Conservation (phyloP, 2,329 filamentous ascomycete species). For the Juglanconis sp. region DNA sequence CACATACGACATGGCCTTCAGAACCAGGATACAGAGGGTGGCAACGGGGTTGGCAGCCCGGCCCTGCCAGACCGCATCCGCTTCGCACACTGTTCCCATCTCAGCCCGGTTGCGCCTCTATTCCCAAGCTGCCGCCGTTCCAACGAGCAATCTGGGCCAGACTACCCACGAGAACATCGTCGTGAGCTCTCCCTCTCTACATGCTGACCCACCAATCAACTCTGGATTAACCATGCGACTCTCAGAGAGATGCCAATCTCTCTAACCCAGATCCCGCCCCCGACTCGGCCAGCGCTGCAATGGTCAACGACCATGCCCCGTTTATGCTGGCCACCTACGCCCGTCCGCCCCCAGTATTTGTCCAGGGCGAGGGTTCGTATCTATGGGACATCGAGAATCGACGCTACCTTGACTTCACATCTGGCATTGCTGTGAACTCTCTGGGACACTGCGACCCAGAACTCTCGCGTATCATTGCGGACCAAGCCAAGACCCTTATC, state of each 20-base stretch:
- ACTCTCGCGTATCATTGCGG: constrained; percentile 68
- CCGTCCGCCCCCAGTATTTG: constrained; percentile 84
- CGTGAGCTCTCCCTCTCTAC: constrained; percentile 24
- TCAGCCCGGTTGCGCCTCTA: constrained; percentile 23
- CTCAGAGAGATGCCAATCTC: constrained; percentile 32
- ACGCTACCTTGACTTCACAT: constrained; percentile 90
- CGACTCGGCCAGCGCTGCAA: constrained; percentile 70
- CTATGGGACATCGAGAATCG: constrained; percentile 88
- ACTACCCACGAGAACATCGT: constrained; percentile 31
- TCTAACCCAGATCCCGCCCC: constrained; percentile 70
- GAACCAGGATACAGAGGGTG: constrained; percentile 9
- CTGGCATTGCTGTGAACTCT: constrained; percentile 92
- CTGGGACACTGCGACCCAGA: constrained; percentile 86
- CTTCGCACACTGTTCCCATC: not conserved
- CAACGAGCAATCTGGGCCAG: constrained; percentile 34
- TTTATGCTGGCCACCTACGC: constrained; percentile 97
- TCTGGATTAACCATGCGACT: not conserved
- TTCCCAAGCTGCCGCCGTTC: constrained; percentile 33
- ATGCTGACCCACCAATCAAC: not conserved
- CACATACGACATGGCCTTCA: constrained; percentile 15
- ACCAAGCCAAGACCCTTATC: constrained; percentile 78
- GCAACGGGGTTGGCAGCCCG: constrained; percentile 16
- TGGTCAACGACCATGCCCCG: constrained; percentile 72
- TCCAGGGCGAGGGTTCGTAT: constrained; percentile 81
- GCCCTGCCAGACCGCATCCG: constrained; percentile 2